Evolutionary conservation across 176 grass and related monocot genomes (phyloP), one percentile per base, ranked within the genome.

Genomic region (Rhipidocladum racemiflorum): DNA sequence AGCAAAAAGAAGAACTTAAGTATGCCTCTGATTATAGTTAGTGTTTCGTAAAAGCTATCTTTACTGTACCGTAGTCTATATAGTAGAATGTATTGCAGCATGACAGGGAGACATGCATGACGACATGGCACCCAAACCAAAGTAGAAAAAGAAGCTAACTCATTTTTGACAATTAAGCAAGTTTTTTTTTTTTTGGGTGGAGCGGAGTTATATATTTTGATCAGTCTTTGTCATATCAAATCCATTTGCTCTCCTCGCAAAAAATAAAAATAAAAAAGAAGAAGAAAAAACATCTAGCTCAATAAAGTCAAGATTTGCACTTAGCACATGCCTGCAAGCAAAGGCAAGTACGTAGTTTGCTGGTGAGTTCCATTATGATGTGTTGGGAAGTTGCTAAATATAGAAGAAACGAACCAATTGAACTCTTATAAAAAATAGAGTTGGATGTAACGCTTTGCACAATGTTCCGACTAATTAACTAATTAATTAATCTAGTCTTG

Each of bases 281-380:
- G n/a, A n/a, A n/a, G n/a, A n/a, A n/a, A 14, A 60, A 60, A 27
- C 17, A 6, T 28, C 1, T 27, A 39, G 23, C 20, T 32, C 25
- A 5, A 28, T 11, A 44, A 70, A 87, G 72, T 78, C 73, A 44
- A 44, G 5, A 21, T 72, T 83, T 83, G 56, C 74, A 88, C 30
- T 73, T 25, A 27, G 46, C 59, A 39, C 27, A 72, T 78, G 16
- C 74, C 60, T 59, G 69, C 36, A 81, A 44, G 84, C 60, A 74
- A 86, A 65, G 84, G 48, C 46, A 74, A 74, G 34, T 34, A 74
- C 65, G 34, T 34, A 81, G 57, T 0, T 68, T 18, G 13, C 76
- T 80, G 65, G 59, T 80, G 25, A 27, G 25, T 36, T 23, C 18
- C 28, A 42, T 24, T 44, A 65, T 45, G 45, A 0, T 71, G 34